Evolutionary conservation across 345 rosid species (phyloP).

Genomic region (Rhizophora mangle): DNA sequence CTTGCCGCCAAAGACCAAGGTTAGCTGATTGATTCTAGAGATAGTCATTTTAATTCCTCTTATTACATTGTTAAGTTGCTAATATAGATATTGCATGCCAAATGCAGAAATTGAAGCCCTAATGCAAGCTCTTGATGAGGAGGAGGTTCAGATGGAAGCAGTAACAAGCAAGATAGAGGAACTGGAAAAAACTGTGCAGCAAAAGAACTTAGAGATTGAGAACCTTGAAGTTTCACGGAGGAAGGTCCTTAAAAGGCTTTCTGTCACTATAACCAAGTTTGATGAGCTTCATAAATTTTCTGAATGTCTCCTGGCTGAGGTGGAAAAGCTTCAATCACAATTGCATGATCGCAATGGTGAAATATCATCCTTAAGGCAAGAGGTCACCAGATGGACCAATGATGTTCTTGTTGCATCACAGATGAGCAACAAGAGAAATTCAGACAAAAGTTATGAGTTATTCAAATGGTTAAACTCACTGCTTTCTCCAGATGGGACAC

Average conservation of each 20-base stretch:
- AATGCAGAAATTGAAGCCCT: slow-evolving; percentile 79
- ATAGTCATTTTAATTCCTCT: slow-evolving; percentile 5
- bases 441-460: slow-evolving; percentile 54
- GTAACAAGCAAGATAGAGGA: slow-evolving; percentile 55
- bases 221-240: slow-evolving; percentile 79
- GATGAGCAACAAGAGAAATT: slow-evolving; percentile 45
- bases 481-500: slow-evolving; percentile 42
- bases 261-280: slow-evolving; percentile 73
- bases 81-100: slow-evolving; percentile 11
- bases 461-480: slow-evolving; percentile 58
- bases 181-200: slow-evolving; percentile 54
- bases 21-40: slow-evolving; percentile 25
- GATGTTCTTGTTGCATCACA: slow-evolving; percentile 80
- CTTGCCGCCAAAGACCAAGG: slow-evolving; percentile 87
- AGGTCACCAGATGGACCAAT: slow-evolving; percentile 90
- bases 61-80: slow-evolving; percentile 4
- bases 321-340: slow-evolving; percentile 85
- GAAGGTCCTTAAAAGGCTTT: slow-evolving; percentile 77
- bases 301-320: slow-evolving; percentile 71
- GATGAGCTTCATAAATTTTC: slow-evolving; percentile 94
- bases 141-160: slow-evolving; percentile 88
- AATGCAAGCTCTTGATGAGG: slow-evolving; percentile 97
- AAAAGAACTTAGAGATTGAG: slow-evolving; percentile 61
- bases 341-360: slow-evolving; percentile 83
- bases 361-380: slow-evolving; percentile 94